Conservation (phyloP, 495 filamentous ascomycete genomes). For the Penicillium bialowiezense region DNA sequence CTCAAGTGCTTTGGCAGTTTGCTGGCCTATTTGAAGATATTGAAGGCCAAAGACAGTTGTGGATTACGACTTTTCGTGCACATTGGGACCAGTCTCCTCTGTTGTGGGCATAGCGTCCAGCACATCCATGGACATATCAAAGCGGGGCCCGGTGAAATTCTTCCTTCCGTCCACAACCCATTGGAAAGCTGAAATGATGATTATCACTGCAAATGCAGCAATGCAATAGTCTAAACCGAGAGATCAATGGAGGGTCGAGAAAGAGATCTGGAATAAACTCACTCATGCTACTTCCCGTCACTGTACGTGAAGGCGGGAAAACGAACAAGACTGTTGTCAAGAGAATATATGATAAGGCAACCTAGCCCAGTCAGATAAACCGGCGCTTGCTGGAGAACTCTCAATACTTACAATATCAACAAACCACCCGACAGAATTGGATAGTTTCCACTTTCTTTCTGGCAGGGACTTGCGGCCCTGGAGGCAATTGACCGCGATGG, state of each 20-base stretch:
- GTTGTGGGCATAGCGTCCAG: slow-evolving; percentile 3
- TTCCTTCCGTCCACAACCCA: slow-evolving; percentile 68
- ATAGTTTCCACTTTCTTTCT: slow-evolving; percentile 56
- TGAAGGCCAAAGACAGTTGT: too few relatives aligned
- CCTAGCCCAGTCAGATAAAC: slow-evolving; percentile 23
- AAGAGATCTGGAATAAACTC: slow-evolving; percentile 15
- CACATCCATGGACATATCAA: slow-evolving; percentile 33
- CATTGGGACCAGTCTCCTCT: neutral
- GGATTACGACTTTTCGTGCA: slow-evolving; percentile 4
- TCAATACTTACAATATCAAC: slow-evolving; percentile 51
- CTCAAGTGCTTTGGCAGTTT: too few relatives aligned
- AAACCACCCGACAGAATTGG: slow-evolving; percentile 54
- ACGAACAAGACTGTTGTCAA: slow-evolving; percentile 70
- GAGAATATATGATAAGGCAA: slow-evolving; percentile 62
- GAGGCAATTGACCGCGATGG: slow-evolving; percentile 61
- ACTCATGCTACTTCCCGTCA: slow-evolving; percentile 68
- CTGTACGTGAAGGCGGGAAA: slow-evolving; percentile 63
- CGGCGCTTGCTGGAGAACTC: slow-evolving; percentile 15
- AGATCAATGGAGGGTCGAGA: neutral
- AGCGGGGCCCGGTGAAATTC: slow-evolving; percentile 60
- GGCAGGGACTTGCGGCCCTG: slow-evolving; percentile 61
- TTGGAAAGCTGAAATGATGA: slow-evolving; percentile 60
- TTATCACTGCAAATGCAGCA: slow-evolving; percentile 66
- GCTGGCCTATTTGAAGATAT: too few relatives aligned
- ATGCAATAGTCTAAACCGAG: slow-evolving; percentile 55